A percentile compares a stretch with the other conserved stretches of the same genome.
phyloP scores from a whole-genome alignment of 2,329 filamentous ascomycete genomes.

The Fusarium sp. region DNA sequence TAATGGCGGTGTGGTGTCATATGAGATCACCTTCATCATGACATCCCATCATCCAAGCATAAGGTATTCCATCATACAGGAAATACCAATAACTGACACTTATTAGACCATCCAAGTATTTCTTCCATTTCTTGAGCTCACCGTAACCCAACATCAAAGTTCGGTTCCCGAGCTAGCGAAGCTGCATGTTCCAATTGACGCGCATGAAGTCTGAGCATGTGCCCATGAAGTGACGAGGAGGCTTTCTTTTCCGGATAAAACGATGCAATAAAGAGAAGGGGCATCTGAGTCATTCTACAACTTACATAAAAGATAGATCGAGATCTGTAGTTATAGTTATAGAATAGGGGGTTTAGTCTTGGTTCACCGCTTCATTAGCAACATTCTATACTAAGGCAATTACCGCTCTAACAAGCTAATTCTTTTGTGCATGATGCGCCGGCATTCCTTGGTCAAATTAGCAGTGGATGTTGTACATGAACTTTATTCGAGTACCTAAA shows the following conservation, averaged over 20 bases:
- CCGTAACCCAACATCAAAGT: not conserved
- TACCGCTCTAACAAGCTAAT: not conserved
- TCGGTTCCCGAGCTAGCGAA: conserved; percentile 2
- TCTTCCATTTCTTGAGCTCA: not conserved
- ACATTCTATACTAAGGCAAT: not conserved
- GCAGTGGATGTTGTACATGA: not conserved
- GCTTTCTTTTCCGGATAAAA: not conserved
- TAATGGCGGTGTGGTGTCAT: conserved; percentile 3
- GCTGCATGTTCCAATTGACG: not conserved
- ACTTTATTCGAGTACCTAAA: not conserved
- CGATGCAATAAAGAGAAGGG: not conserved
- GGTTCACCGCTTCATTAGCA: conserved; percentile 22
- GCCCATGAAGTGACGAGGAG: not conserved
- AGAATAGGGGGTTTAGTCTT: conserved; percentile 1
- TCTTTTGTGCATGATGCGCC: not conserved
- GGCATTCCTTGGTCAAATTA: not conserved
- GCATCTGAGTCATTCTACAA: not conserved
- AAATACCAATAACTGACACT: not conserved
- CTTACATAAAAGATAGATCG: not conserved
- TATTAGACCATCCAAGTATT: not conserved
- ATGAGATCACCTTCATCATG: not conserved
- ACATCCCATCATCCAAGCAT: not conserved
- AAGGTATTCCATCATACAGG: not conserved
- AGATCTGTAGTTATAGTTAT: not conserved
- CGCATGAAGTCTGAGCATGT: not conserved